These are phyloP conservation scores for Neoscytalidium dimidiatum DNA, from an alignment of 2,329 filamentous ascomycete genomes.

Conservation along the genomic window DNA sequence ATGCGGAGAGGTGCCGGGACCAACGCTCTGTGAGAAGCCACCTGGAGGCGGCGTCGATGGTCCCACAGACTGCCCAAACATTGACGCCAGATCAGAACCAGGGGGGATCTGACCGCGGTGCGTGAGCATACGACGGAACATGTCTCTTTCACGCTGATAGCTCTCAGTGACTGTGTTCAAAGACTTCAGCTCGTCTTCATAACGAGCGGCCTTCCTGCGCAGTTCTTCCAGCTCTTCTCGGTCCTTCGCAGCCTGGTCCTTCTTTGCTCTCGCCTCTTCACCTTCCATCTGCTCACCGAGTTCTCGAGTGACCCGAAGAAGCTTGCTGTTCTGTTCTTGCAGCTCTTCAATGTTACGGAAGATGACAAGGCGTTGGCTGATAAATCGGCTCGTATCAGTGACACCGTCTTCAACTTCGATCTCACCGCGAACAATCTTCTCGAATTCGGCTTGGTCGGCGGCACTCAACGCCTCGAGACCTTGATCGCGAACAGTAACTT, in stretches of 20 bases:
- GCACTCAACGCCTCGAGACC: constrained; percentile 70
- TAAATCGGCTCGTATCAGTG: constrained; percentile 84
- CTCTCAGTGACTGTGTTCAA: constrained; percentile 84
- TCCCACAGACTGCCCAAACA: constrained; percentile 72
- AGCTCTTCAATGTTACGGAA: constrained; percentile 85
- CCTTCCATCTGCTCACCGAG: constrained; percentile 89
- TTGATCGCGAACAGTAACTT: constrained; percentile 79
- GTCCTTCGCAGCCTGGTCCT: constrained; percentile 56
- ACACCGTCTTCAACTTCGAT: constrained; percentile 68
- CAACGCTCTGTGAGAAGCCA: constrained; percentile 35
- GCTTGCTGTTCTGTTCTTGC: constrained; percentile 83
- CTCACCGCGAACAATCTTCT: constrained; percentile 76
- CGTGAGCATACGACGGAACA: constrained; percentile 93
- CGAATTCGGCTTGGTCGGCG: constrained; percentile 73
- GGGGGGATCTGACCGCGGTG: constrained; percentile 65
- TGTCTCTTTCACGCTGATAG: constrained; percentile 93
- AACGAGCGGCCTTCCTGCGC: constrained; percentile 72
- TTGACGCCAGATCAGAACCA: constrained; percentile 63
- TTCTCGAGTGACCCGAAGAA: constrained; percentile 79
- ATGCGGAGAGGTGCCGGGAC: constrained; percentile 41
- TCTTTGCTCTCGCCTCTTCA: constrained; percentile 72
- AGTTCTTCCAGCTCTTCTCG: constrained; percentile 72
- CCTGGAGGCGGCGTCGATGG: constrained; percentile 53
- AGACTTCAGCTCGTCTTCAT: constrained; percentile 80
- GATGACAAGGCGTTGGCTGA: constrained; percentile 83